Evolutionary conservation across 371 early-diverging fungal species (phyloP).

Genomic region (Rhizopus stolonifer): DNA sequence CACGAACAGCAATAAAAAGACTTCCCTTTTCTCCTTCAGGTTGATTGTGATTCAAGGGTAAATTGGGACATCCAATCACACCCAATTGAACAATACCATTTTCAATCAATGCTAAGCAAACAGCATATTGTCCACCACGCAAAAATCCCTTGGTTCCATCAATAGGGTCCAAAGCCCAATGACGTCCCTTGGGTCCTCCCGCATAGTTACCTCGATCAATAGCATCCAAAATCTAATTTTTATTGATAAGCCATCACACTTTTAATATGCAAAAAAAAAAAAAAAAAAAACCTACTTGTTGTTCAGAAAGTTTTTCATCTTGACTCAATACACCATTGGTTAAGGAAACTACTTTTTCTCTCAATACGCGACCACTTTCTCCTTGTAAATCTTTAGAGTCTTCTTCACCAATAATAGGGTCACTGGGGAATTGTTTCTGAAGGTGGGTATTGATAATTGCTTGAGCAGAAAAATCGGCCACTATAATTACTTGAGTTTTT

Average conservation of each 20-base stretch:
- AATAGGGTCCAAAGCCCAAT: conserved; percentile 97
- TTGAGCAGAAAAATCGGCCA: conserved; percentile 95
- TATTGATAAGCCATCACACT: not conserved
- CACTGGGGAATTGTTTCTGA: conserved; percentile 73
- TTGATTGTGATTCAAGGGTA: conserved; percentile 67
- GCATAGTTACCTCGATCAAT: conserved; percentile 90
- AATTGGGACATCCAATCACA: conserved; percentile 94
- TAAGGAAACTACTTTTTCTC: conserved; percentile 77
- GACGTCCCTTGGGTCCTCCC: conserved; percentile 81
- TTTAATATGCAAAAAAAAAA: not conserved
- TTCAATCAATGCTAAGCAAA: conserved; percentile 90
- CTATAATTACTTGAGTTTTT: conserved; percentile 35
- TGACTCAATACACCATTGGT: conserved; percentile 67
- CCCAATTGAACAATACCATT: conserved; percentile 90
- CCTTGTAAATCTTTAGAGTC: conserved; percentile 83
- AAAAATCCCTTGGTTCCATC: conserved; percentile 95
- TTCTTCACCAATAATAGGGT: conserved; percentile 94
- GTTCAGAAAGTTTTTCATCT: conserved; percentile 56
- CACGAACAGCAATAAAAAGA: conserved; percentile 75
- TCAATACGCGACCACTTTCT: conserved; percentile 61
- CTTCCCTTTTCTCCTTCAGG: conserved; percentile 73
- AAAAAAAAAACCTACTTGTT: conserved; percentile 53
- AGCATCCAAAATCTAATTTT: conserved; percentile 65
- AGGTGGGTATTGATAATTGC: conserved; percentile 90
- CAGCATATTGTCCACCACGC: conserved; percentile 96